phyloP scores from a whole-genome alignment of 805 yeast genomes.

The Saccharomycopsis babjevae region DNA sequence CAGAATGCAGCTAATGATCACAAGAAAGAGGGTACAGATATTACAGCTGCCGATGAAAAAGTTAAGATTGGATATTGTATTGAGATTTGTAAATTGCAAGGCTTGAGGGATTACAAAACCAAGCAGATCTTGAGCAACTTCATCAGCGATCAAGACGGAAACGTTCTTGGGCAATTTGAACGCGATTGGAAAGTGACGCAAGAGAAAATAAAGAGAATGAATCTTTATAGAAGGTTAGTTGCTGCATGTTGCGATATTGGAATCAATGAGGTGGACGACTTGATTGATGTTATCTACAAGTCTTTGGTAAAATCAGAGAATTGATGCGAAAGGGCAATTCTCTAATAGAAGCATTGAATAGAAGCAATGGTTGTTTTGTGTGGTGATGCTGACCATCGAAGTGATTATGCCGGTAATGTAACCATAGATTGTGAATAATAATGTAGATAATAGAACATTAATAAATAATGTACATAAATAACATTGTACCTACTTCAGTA shows the following conservation, averaged over 20 bases:
- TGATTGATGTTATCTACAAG: constrained; percentile 22
- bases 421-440: no score
- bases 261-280: constrained; percentile 55
- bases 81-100: constrained; percentile 11
- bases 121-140: not conserved
- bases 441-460: no score
- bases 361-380: no score
- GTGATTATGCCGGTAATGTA: no score
- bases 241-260: constrained; percentile 60
- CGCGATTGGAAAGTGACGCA: not conserved
- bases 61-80: not conserved
- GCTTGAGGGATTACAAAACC: constrained; percentile 12
- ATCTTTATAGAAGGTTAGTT: constrained; percentile 57
- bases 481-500: no score
- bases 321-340: not conserved
- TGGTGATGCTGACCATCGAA: no score
- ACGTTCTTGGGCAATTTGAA: not conserved
- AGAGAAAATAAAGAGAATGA: constrained; percentile 38
- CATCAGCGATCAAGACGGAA: not conserved
- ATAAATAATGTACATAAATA: no score
- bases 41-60: not conserved
- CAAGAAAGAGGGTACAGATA: not conserved
- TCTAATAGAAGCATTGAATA: no score
- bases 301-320: not conserved
- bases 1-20: not conserved